Evolutionary conservation across 768 basidiomycete genomes (phyloP), one percentile per base, ranked within the genome.

Genomic region (Serendipita sp.): DNA sequence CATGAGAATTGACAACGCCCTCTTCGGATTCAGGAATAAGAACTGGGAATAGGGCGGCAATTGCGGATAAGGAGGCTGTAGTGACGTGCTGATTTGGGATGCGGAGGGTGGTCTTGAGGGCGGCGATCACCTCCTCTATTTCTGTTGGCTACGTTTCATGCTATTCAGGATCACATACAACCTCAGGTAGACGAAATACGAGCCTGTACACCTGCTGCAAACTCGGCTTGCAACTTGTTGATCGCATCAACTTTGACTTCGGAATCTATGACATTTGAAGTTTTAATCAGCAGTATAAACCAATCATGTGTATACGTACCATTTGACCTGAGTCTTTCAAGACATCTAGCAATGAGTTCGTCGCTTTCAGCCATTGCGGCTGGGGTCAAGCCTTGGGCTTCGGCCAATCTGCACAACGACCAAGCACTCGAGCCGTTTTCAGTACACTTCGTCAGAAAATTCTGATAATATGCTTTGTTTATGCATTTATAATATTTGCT

Each of bases 191-290:
- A 65, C 30, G 54, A 32, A 60, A 58, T 24, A 67, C 75, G 58
- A 72, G 89, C 90, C 79, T 92, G 83, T 65, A 80, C 72, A 58
- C 82, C 84, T 45, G 80, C 76, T 74, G 89, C 86, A 71, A 89
- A 87, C 74, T 85, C 82, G 44, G 77, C 78, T 73, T 91, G 86
- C 47, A 92, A 78, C 75, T 88, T 91, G 66, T 83, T 78, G 67
- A 92, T 78, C 32, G 87, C 89, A 72, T 92, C 89, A 28, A 89
- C 79, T 76, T 86, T 89, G 67, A 81, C 78, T 74, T 92, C 89
- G 66, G 86, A 82, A 73, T 92, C 89, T 91, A 69, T 68, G 53
- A 63, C 34, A 63, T 53, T 37, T 58, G 58, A 63, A 67, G 65
- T 41, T 66, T 64, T 54, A 64, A 66, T 67, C 65, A 60, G 46